Evolutionary conservation across 352 stramenopile species (phyloP), one percentile per base, ranked within the genome.

Genomic region (Blastocystis sp.): DNA sequence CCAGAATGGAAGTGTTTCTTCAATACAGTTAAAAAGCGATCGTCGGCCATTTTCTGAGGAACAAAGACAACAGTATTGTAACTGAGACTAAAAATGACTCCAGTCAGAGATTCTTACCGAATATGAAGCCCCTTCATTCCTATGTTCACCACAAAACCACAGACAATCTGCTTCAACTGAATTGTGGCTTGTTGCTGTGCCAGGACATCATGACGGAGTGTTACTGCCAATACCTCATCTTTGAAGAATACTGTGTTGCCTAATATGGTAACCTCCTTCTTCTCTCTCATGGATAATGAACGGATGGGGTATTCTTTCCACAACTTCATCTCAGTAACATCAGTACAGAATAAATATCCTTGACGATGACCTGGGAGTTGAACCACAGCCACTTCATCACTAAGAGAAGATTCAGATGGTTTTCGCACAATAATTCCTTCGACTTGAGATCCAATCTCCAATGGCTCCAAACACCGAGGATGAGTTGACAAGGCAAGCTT

Each of bases 321-420:
- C 27, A 33, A 24, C 51, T 13, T 37, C n/a, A 35, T 33, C 30
- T 84, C 53, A 6, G 7, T 13, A 33, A 68, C 53, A n/a, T 84
- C 73, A 33, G 73, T 84, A 35, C 51, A 84, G 56, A 69, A 84
- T 19, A 84, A 27, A 17, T 51, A 35, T 30, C 22, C 73, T 4
- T 64, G 1, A n/a, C 73, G 48, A 42, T 64, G 27, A 19, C 73
- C 73, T 9, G n/a, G 19, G 7, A 66, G 9, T 22, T 48, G 48
- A 19, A 84, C 53, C 5, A 66, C 6, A 6, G 27, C 48, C 13
- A 19, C 19, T 6, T 84, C 48, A 4, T 84, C 66, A 19, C 19
- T 62, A 13, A 33, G 27, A 15, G 19, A n/a, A 2, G 19, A n/a
- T 33, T n/a, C 2, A n/a, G 19, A 2, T 33, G 56, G 22, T n/a